Conservation (phyloP, 306 rosid genomes). For the Comarum palustre region DNA sequence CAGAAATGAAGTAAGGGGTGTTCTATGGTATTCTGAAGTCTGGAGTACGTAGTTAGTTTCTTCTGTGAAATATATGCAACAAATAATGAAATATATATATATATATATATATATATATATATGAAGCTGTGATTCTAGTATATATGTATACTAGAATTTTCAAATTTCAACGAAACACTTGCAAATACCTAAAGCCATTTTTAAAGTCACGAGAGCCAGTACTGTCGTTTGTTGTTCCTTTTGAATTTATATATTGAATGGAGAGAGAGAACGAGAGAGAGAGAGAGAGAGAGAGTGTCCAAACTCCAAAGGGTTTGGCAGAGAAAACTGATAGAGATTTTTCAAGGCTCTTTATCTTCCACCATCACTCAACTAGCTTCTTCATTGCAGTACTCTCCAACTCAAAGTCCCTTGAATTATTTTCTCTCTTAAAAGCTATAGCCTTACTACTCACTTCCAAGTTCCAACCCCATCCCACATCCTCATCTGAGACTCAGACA, state of each 20-base stretch:
- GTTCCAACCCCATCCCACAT: slow-evolving; percentile 3
- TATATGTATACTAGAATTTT: no score
- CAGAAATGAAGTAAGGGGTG: slow-evolving; percentile 6
- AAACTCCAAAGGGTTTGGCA: slow-evolving; percentile 57
- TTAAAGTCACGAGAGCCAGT: slow-evolving; percentile 81
- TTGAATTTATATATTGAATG: slow-evolving; percentile 27
- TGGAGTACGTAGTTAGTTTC: neutral
- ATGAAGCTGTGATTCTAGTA: slow-evolving; percentile 13
- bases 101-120: no score
- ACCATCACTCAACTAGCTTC: slow-evolving; percentile 85
- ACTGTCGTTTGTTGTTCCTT: slow-evolving; percentile 55
- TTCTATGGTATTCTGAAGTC: neutral
- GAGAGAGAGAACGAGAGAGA: slow-evolving; percentile 39
- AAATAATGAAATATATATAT: neutral
- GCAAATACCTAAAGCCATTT: slow-evolving; percentile 40
- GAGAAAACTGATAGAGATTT: slow-evolving; percentile 98
- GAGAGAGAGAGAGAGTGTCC: slow-evolving; percentile 34
- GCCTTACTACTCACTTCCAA: slow-evolving; percentile 6
- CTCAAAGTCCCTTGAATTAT: slow-evolving; percentile 50
- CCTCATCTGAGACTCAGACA: slow-evolving; percentile 29
- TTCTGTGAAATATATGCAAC: neutral
- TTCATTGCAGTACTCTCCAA: slow-evolving; percentile 74
- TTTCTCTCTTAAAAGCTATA: slow-evolving; percentile 24
- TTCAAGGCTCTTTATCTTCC: slow-evolving; percentile 94
- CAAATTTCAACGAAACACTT: slow-evolving; percentile 45